A percentile compares a stretch with the other conserved stretches of the same genome.
These are phyloP conservation scores for Myrica gale DNA, from an alignment of 306 rosid species.

Conservation along the genomic window DNA sequence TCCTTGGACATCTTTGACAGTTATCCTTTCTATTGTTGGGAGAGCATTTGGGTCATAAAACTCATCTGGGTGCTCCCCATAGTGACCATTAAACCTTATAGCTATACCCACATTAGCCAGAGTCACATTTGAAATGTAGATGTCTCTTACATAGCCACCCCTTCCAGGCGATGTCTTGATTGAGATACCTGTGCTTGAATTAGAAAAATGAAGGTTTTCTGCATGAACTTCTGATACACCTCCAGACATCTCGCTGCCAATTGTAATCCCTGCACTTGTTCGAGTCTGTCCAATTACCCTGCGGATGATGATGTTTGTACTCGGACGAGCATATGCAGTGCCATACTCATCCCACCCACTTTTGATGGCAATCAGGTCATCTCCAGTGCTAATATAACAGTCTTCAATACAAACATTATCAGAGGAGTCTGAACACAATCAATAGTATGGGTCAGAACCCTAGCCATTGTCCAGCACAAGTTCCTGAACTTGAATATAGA, in stretches of 20 bases:
- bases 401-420: conserved; percentile 74
- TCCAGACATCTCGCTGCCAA: conserved; percentile 90
- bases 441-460: conserved; percentile 25
- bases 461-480: background rate
- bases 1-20: conserved; percentile 55
- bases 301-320: conserved; percentile 53
- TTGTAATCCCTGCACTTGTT: conserved; percentile 65
- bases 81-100: conserved; percentile 59
- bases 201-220: conserved; percentile 48
- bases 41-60: conserved; percentile 52
- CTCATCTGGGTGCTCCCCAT: conserved; percentile 74
- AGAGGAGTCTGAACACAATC: conserved; percentile 57
- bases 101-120: conserved; percentile 53
- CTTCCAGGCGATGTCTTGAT: conserved; percentile 81
- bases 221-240: conserved; percentile 69
- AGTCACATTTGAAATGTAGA: conserved; percentile 57
- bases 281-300: conserved; percentile 51
- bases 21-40: conserved; percentile 56
- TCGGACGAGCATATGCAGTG: conserved; percentile 59
- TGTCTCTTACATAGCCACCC: conserved; percentile 73
- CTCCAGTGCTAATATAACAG: conserved; percentile 81
- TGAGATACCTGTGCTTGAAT: conserved; percentile 52
- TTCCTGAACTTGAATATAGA: background rate
- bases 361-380: conserved; percentile 73
- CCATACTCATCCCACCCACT: conserved; percentile 92